Percentiles rank a stretch among this genome's conserved stretches.
phyloP scores from a whole-genome alignment of 768 basidiomycete genomes.

The Baorangia bicolor region DNA sequence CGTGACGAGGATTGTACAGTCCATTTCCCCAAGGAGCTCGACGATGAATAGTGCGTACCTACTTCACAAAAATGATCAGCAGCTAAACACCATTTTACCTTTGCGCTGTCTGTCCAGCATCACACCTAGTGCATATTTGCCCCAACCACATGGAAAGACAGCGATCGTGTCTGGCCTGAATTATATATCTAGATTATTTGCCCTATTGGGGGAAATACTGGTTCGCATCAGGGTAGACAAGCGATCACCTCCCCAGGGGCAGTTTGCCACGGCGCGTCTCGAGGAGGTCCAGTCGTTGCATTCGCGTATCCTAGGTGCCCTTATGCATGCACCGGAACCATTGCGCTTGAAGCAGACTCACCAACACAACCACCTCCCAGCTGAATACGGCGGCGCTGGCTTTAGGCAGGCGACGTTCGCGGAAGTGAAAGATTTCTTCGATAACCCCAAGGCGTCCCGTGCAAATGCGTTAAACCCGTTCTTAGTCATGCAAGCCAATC shows the following conservation, averaged over 20 bases:
- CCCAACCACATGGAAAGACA: slow-evolving; percentile 85
- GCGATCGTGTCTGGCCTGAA: slow-evolving; percentile 85
- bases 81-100: slow-evolving; percentile 25
- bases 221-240: slow-evolving; percentile 87
- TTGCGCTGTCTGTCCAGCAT: slow-evolving; percentile 49
- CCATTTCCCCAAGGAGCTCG: slow-evolving; percentile 83
- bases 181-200: slow-evolving; percentile 84
- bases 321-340: slow-evolving; percentile 74
- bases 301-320: slow-evolving; percentile 67
- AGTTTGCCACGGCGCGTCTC: slow-evolving; percentile 79
- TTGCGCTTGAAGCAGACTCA: slow-evolving; percentile 64
- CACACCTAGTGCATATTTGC: slow-evolving; percentile 78
- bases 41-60: slow-evolving; percentile 80
- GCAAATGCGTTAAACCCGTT: slow-evolving; percentile 87
- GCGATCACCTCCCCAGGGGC: slow-evolving; percentile 80
- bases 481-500: slow-evolving; percentile 89
- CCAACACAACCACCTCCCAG: slow-evolving; percentile 46
- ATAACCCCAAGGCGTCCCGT: slow-evolving; percentile 84
- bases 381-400: slow-evolving; percentile 65
- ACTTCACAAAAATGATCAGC: slow-evolving; percentile 22
- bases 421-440: slow-evolving; percentile 89
- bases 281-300: slow-evolving; percentile 85
- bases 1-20: slow-evolving; percentile 90
- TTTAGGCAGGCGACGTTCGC: slow-evolving; percentile 84
- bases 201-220: slow-evolving; percentile 80